These are phyloP conservation scores for Pilasporangium apinafurcum DNA, from an alignment of 352 stramenopile genomes.

Conservation along the genomic window DNA sequence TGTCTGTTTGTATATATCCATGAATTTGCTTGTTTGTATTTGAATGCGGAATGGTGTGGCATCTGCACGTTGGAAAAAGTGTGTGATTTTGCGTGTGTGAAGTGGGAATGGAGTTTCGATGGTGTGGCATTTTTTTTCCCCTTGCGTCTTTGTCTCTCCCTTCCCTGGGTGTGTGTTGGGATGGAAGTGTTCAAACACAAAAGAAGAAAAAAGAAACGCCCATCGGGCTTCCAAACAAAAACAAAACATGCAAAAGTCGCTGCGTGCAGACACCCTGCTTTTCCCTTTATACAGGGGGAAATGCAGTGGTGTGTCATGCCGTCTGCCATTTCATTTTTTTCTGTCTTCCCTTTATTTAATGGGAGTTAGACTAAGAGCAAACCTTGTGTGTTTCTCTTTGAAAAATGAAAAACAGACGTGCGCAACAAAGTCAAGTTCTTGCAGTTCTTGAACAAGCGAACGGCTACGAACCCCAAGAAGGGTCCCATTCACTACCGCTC, in stretches of 20 bases:
- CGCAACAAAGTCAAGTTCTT: conserved; percentile 98
- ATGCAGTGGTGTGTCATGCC: conserved; percentile 64
- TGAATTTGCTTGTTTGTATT: no score
- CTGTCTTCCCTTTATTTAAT: no score
- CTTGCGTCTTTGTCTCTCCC: no score
- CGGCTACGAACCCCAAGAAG: conserved; percentile 96
- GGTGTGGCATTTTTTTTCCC: no score
- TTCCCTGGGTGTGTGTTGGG: no score
- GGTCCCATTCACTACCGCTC: conserved; percentile 98
- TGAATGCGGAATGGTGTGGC: no score
- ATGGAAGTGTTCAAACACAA: no score
- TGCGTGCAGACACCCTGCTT: conserved; percentile 81
- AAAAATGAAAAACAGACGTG: conserved; percentile 64
- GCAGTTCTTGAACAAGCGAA: conserved; percentile 98
- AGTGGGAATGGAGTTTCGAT: no score
- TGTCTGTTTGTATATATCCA: no score
- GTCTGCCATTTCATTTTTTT: conserved; percentile 38
- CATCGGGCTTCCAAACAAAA: conserved; percentile 13
- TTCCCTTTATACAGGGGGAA: not conserved
- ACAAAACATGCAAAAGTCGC: conserved; percentile 89
- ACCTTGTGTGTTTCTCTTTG: conserved; percentile 18
- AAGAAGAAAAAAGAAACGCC: conserved; percentile 2
- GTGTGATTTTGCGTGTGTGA: no score
- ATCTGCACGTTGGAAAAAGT: no score
- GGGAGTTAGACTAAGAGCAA: conserved; percentile 15